Evolutionary conservation across 2,329 filamentous ascomycete genomes (phyloP).

Genomic region (Hymenotorrendiella dingleyae): DNA sequence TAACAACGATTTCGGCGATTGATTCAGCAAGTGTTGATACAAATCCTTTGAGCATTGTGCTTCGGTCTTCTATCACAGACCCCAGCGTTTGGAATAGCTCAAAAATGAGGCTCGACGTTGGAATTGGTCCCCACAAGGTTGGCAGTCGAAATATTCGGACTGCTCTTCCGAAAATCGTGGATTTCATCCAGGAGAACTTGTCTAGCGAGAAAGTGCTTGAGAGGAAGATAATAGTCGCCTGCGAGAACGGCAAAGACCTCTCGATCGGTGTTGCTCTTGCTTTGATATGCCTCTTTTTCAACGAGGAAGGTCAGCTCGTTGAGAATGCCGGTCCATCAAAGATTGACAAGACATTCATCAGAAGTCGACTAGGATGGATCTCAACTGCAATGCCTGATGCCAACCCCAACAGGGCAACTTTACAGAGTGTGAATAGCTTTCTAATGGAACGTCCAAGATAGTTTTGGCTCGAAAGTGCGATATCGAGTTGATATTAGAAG

Average conservation of each 20-base stretch:
- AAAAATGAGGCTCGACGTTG: conserved; percentile 44
- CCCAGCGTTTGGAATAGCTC: conserved; percentile 37
- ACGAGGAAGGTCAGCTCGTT: conserved; percentile 49
- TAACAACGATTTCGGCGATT: conserved; percentile 18
- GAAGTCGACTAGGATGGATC: conserved; percentile 73
- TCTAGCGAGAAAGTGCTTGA: neutral
- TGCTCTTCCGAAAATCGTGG: conserved; percentile 47
- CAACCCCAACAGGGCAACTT: conserved; percentile 76
- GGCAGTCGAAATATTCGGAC: conserved; percentile 78
- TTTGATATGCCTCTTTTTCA: conserved; percentile 67
- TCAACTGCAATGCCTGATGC: conserved; percentile 71
- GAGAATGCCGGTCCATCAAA: conserved; percentile 3
- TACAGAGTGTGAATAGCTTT: conserved; percentile 89
- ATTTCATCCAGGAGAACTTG: conserved; percentile 22
- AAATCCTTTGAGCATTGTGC: conserved; percentile 30
- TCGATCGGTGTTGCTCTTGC: conserved; percentile 73
- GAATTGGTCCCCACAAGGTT: conserved; percentile 65
- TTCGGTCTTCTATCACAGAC: conserved; percentile 39
- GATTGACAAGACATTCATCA: conserved; percentile 72
- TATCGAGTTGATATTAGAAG: too few species aligned
- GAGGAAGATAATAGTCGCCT: conserved; percentile 52
- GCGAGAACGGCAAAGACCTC: conserved; percentile 73
- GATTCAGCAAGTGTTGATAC: neutral
- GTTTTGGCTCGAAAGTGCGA: too few species aligned
- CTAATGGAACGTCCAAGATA: conserved; percentile 60